Evolutionary conservation across 768 basidiomycete genomes (phyloP), one percentile per base, ranked within the genome.

Genomic region (Trametes elegans): DNA sequence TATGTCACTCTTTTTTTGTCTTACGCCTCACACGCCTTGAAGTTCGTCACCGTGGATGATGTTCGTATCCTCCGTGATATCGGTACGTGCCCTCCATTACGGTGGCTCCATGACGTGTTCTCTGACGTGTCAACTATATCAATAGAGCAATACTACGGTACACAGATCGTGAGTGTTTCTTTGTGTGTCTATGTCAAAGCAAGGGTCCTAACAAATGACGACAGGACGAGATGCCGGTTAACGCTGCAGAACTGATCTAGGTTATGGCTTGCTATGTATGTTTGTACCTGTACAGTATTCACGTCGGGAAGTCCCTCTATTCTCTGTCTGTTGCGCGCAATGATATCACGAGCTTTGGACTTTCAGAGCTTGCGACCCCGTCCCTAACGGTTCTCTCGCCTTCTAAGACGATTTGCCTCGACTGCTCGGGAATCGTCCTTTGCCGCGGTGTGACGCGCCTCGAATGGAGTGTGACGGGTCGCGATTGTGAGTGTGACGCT

Each of bases 141-240:
- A 36, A 47, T 63, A 91, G 90, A 97, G 79, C 90, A 93, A 84
- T 98, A 93, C 78, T 98, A 97, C 76, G 89, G 89, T 73, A 94
- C 92, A 58, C 92, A 93, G 68, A 93, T 94, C 66, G 91, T 92
- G 71, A 71, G 81, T 66, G 29, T 23, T 4, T 9, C 5, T 49
- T 26, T 16, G 26, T 42, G 18, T 27, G 54, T 59, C 64, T 51
- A 19, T 48, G 55, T 60, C 63, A 56, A 14, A n/a, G n/a, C n/a
- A n/a, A n/a, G n/a, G n/a, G n/a, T n/a, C 36, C 28, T 24, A n/a
- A n/a, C 23, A 38, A 18, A 18, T 16, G 3, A 16, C 11, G 21
- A n/a, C 66, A 97, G 88, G 94, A 97, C 66, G 96, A 98, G 80
- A 98, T 98, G 95, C 95, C 92, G 6, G 90, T 97, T 57, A 97